Evolutionary conservation across 768 basidiomycete genomes (phyloP), one percentile per base, ranked within the genome.

Genomic region (Pisolithus albus): DNA sequence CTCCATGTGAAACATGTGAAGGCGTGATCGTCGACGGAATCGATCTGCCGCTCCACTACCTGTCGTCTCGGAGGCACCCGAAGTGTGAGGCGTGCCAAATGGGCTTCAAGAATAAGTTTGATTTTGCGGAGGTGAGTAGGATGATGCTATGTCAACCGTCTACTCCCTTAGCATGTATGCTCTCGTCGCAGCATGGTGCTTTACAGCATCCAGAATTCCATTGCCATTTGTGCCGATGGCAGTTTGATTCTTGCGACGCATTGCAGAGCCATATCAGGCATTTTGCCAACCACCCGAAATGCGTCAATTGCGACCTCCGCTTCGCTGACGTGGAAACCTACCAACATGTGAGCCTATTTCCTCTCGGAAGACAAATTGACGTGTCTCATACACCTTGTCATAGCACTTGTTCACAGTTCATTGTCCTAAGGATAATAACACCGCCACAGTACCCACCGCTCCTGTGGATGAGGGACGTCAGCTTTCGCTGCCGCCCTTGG

Each of bases 201-300:
- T 59, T 54, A 7, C 56, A 52, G 24, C 69, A 69, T 48, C 69
- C 65, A 9, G 69, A 70, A 28, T 57, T 59, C 37, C 60, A 64
- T 13, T 74, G 73, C 41, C 55, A 60, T 34, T 49, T 58, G 4
- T 79, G 77, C 56, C 66, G 63, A 8, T 65, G 68, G 50, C 69
- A 69, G 32, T 79, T 79, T 51, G 67, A 71, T 38, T 64, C 65
- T 13, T 46, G 60, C 2, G 67, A 71, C 21, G 58, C 64, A 18
- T 53, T 75, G 23, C 65, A 71, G 42, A 64, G 63, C 28, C 78
- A 80, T 53, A 75, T 72, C 56, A 62, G 53, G 18, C 64, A 65
- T 10, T 77, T 78, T 16, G 61, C 66, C 21, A 61, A 56, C 16
- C 79, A 80, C 60, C 75, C 79, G 3, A 72, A 70, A 49, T 79